phyloP scores from a whole-genome alignment of 2,329 filamentous ascomycete species.

The Aspergillus sp. region DNA sequence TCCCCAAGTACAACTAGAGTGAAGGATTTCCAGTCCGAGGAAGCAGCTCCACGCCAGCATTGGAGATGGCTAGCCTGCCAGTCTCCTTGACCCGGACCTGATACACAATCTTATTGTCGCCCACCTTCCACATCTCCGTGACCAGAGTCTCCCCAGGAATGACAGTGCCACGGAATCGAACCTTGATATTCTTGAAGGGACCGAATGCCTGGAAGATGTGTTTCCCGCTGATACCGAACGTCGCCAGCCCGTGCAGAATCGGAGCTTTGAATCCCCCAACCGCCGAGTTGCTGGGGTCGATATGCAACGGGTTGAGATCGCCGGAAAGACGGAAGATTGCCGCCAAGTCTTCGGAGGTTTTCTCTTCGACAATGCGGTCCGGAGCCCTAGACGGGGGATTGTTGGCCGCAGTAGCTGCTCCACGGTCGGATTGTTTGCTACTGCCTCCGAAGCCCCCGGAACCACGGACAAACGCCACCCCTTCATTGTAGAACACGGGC shows the following conservation, averaged over 20 bases:
- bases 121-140: not conserved
- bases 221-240: constrained; percentile 1
- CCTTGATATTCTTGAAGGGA: constrained; percentile 3
- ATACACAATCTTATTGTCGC: not conserved
- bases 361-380: not conserved
- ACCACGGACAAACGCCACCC: not conserved
- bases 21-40: not conserved
- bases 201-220: not conserved
- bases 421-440: not conserved
- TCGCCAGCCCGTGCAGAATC: constrained; percentile 3
- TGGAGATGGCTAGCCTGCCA: not conserved
- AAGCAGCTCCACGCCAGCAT: not conserved
- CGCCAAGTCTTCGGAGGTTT: not conserved
- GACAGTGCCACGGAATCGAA: not conserved
- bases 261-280: constrained; percentile 2
- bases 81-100: not conserved
- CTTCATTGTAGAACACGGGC: constrained; percentile 1
- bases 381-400: not conserved
- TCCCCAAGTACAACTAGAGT: not conserved
- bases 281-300: not conserved
- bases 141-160: not conserved
- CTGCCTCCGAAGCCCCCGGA: not conserved
- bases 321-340: constrained; percentile 1
- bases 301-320: constrained; percentile 5
- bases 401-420: not conserved